These are phyloP conservation scores for Ceratocystiopsis minuta DNA, from an alignment of 2,329 filamentous ascomycete genomes.

Conservation along the genomic window DNA sequence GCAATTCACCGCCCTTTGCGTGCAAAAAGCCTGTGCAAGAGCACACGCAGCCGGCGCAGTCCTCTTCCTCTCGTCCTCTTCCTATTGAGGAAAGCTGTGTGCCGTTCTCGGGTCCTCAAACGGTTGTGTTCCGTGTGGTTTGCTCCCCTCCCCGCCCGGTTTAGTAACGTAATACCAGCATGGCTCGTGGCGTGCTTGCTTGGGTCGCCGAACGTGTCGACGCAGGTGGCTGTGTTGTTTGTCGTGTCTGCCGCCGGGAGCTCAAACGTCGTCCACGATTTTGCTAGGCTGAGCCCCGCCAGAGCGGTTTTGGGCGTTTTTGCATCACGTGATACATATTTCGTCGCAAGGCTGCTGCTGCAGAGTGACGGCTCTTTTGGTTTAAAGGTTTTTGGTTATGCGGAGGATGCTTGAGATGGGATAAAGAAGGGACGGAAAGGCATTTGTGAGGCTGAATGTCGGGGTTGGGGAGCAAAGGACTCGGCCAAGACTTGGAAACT, in stretches of 20 bases:
- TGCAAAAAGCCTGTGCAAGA: no score
- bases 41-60: no score
- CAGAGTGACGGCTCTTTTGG: no score
- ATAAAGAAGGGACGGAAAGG: no score
- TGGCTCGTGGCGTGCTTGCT: not conserved
- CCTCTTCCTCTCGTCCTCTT: not conserved
- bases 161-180: conserved; percentile 5
- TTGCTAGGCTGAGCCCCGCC: conserved; percentile 4
- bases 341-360: not conserved
- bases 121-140: not conserved
- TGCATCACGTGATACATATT: conserved; percentile 1
- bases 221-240: not conserved
- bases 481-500: no score
- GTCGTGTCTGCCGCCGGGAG: not conserved
- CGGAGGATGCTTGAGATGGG: no score
- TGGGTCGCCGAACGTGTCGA: conserved; percentile 1
- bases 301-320: not conserved
- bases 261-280: not conserved
- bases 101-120: not conserved
- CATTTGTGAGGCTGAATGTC: no score
- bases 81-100: not conserved
- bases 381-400: no score
- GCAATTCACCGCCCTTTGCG: no score
- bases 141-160: conserved; percentile 1
- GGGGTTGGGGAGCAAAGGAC: no score